Conservation (phyloP, 805 yeast species). For the Kodamaea leandrae region DNA sequence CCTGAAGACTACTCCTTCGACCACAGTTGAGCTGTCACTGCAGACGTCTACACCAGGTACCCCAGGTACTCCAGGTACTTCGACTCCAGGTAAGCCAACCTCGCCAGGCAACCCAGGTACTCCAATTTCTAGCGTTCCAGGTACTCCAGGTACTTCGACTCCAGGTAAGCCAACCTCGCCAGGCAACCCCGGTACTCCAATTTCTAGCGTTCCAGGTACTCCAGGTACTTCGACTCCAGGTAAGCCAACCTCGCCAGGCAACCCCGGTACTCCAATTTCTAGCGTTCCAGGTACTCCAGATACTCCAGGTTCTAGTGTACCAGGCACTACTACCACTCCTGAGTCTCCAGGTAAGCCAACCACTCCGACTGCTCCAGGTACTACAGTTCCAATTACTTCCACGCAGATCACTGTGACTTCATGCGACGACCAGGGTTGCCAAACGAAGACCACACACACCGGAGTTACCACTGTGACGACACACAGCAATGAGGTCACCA, state of each 20-base stretch:
- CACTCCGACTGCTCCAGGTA: not conserved
- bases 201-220: not conserved
- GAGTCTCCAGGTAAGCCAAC: not conserved
- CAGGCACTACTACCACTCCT: slow-evolving; percentile 1
- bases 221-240: not conserved
- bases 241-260: not conserved
- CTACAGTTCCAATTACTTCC: not conserved
- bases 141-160: slow-evolving; percentile 2
- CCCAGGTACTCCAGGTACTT: slow-evolving; percentile 1
- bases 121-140: not conserved
- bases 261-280: not conserved
- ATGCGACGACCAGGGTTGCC: not conserved
- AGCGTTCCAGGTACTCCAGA: not conserved
- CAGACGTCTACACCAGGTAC: slow-evolving; percentile 5
- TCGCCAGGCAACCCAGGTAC: no score
- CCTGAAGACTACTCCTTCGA: slow-evolving; percentile 4
- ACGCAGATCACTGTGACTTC: slow-evolving; percentile 4
- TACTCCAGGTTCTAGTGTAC: not conserved
- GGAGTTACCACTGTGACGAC: slow-evolving; percentile 12
- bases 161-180: not conserved
- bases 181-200: not conserved
- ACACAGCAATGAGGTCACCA: slow-evolving; percentile 7
- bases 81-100: slow-evolving; percentile 4
- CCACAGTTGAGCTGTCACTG: slow-evolving; percentile 1
- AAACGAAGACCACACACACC: slow-evolving; percentile 3